Percentiles rank a stretch among this genome's conserved stretches.
Conservation (phyloP, 2,329 filamentous ascomycete genomes). For the Ceratocystiopsis brevicomis region DNA sequence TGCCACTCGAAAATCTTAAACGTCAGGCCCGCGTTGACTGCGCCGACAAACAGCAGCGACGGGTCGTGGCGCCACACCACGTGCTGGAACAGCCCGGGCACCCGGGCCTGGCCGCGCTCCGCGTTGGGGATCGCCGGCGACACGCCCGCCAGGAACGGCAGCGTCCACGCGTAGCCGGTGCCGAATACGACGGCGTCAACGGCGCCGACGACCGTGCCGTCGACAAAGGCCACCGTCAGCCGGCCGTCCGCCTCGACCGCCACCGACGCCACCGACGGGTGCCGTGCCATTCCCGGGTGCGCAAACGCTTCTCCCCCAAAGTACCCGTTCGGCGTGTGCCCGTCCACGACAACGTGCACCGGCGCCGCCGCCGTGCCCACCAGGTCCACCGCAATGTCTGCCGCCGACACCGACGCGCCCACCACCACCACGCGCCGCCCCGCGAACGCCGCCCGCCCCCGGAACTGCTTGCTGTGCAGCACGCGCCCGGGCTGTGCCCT, state of each 20-base stretch:
- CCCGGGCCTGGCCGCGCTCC: conserved; percentile 20
- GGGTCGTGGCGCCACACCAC: conserved; percentile 35
- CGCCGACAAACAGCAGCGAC: conserved; percentile 37
- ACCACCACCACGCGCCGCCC: conserved; percentile 44
- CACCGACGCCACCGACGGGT: conserved; percentile 6
- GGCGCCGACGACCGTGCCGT: conserved; percentile 30
- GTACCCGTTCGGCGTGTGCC: conserved; percentile 12
- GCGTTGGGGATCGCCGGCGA: conserved; percentile 21
- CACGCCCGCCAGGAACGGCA: conserved; percentile 39
- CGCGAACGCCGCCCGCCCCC: conserved; percentile 23
- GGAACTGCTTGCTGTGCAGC: conserved; percentile 34
- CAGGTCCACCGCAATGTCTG: conserved; percentile 39
- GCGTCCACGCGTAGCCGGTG: conserved; percentile 45
- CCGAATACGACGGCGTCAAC: conserved; percentile 48
- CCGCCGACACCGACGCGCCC: conserved; percentile 44
- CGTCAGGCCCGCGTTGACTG: conserved; percentile 37
- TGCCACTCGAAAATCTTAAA: conserved; percentile 47
- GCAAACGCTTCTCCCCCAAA: conserved; percentile 23
- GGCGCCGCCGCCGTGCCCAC: conserved; percentile 8
- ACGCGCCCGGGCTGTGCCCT: conserved; percentile 28
- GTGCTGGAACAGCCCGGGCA: conserved; percentile 38
- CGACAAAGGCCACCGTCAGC: conserved; percentile 34
- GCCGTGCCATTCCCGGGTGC: conserved; percentile 10
- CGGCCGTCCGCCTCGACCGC: conserved; percentile 16
- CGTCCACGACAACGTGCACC: conserved; percentile 12